Conservation (phyloP, 2,329 filamentous ascomycete species). For the Biscogniauxia sp. region DNA sequence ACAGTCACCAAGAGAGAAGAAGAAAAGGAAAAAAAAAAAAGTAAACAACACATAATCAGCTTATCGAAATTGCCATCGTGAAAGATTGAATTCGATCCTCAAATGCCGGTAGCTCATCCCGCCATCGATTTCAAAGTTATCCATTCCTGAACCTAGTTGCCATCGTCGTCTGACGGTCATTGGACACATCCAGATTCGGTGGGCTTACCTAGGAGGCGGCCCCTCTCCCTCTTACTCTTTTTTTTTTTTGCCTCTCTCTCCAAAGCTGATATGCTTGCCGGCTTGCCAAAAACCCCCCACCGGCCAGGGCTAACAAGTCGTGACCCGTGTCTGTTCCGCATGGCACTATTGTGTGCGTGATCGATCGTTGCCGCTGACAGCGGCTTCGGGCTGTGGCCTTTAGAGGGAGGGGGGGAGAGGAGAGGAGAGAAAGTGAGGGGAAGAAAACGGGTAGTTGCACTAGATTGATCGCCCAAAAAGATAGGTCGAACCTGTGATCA, state of each 20-base stretch:
- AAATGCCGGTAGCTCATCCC: background rate
- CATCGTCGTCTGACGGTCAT: background rate
- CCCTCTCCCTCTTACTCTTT: no score
- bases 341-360: background rate
- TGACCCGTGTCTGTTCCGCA: background rate
- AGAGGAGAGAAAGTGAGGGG: background rate
- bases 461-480: background rate
- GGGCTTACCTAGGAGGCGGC: background rate
- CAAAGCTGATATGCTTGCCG: background rate
- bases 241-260: no score
- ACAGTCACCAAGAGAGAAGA: background rate
- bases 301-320: background rate
- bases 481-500: background rate
- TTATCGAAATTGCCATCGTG: background rate
- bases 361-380: background rate
- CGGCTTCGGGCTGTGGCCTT: background rate
- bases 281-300: background rate
- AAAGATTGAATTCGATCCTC: background rate
- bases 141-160: background rate
- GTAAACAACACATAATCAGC: background rate
- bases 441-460: background rate
- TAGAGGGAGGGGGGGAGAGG: background rate
- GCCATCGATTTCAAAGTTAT: background rate
- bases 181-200: background rate
- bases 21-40: background rate